Evolutionary conservation across 148 eudicot genomes (phyloP), one percentile per base, ranked within the genome.

Genomic region (Fallopia convolvulus): DNA sequence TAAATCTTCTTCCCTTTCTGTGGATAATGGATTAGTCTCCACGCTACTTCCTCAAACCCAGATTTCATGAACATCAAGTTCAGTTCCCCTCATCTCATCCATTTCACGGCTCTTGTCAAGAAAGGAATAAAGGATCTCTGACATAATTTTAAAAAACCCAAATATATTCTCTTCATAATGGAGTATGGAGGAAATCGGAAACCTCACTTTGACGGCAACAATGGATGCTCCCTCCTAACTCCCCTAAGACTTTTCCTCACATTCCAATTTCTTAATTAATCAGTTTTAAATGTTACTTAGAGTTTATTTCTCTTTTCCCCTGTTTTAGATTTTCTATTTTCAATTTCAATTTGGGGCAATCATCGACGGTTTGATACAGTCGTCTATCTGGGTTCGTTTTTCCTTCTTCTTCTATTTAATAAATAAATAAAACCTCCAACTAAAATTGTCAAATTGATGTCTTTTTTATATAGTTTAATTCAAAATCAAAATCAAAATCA

Each of bases 171-270:
- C 72, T 68, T 58, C 72, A 42, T 3, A 65, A 65, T 65, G 40
- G 71, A 32, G 41, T 30, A 65, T 65, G 40, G 42, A 32, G 41
- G 40, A 33, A 33, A 33, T 68, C 72, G 44, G 42, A 68, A 68
- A 68, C 72, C 72, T 46, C 36, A 68, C 6, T 36, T 68, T 68
- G 44, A 68, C 44, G 46, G 44, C 72, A 68, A 68, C 72, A 42
- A 17, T 63, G 70, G 70, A 63, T 63, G 15, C 70, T 63, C 70
- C 61, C 9, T 5, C 26, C 18, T 7, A 2, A 2, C 56, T 52
- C 14, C 21, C 14, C 21, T n/a, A 17, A 0, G 8, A 17, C 18
- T n/a, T 1, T 53, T 61, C 36, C 36, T 26, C 33, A 23, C 18
- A 20, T 61, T 26, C 68, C 50, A 13, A 26, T 61, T 26, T 13